phyloP scores from a whole-genome alignment of 2,329 filamentous ascomycete species.

The Ophiostoma tasmaniense region DNA sequence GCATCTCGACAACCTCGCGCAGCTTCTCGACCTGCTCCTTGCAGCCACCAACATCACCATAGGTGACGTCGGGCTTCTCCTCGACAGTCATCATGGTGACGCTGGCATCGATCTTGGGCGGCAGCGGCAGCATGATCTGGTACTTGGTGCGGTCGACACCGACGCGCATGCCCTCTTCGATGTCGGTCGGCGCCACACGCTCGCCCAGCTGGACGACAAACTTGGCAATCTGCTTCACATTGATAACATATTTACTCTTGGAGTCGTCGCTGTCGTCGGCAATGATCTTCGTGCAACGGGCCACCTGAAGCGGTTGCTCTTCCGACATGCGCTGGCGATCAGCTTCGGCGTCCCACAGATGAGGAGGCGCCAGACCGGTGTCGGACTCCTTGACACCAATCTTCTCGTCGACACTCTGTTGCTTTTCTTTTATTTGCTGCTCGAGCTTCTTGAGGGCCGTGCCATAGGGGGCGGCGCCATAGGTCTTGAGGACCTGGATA shows the following conservation, averaged over 20 bases:
- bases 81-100: slow-evolving; percentile 99
- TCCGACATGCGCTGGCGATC: slow-evolving; percentile 98
- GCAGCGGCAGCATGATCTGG: slow-evolving; percentile 91
- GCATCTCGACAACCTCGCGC: slow-evolving; percentile 97
- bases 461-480: slow-evolving; percentile 92
- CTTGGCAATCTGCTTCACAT: slow-evolving; percentile 99
- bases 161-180: slow-evolving; percentile 98
- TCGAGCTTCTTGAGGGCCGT: slow-evolving; percentile 92
- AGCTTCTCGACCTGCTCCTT: slow-evolving; percentile 99
- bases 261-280: slow-evolving; percentile 90
- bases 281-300: slow-evolving; percentile 98
- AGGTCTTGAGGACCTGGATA: slow-evolving; percentile 98
- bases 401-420: slow-evolving; percentile 97
- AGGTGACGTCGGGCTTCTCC: slow-evolving; percentile 98
- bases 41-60: slow-evolving; percentile 96
- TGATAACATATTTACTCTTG: slow-evolving; percentile 99
- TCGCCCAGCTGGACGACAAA: slow-evolving; percentile 98
- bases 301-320: slow-evolving; percentile 95
- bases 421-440: slow-evolving; percentile 98
- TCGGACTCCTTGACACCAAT: slow-evolving; percentile 96
- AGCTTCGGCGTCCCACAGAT: slow-evolving; percentile 97
- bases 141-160: slow-evolving; percentile 99
- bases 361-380: slow-evolving; percentile 92
- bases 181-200: slow-evolving; percentile 94
- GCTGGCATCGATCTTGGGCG: slow-evolving; percentile 96